phyloP scores from a whole-genome alignment of 306 rosid species.

The Glycine soja region DNA sequence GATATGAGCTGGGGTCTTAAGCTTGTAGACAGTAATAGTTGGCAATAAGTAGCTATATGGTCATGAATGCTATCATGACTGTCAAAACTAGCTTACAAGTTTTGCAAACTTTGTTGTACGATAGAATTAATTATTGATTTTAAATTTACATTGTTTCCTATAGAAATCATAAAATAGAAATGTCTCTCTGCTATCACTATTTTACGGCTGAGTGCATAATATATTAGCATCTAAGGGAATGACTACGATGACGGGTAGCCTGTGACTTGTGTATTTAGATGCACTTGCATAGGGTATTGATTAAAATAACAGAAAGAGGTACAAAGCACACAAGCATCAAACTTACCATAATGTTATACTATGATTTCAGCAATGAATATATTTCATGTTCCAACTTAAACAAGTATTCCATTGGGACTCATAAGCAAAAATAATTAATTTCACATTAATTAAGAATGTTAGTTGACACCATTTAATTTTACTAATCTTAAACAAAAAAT shows the following conservation, averaged over 20 bases:
- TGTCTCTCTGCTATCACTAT: neutral
- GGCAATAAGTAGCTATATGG: conserved; percentile 7
- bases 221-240: neutral
- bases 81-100: conserved; percentile 15
- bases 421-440: too few species aligned
- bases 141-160: neutral
- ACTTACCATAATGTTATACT: too few species aligned
- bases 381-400: too few species aligned
- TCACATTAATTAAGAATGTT: too few species aligned
- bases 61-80: neutral
- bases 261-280: neutral
- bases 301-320: too few species aligned
- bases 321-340: too few species aligned
- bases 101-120: conserved; percentile 38
- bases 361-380: too few species aligned
- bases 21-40: conserved; percentile 51
- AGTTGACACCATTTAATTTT: too few species aligned
- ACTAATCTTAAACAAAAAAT: too few species aligned
- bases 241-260: neutral
- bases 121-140: conserved; percentile 31
- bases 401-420: too few species aligned
- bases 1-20: conserved; percentile 92
- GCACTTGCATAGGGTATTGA: neutral
- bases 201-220: neutral
- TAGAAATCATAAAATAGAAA: neutral